Evolutionary conservation across 257 asterid species (phyloP).

Genomic region (Nicotiana noctiflora): DNA sequence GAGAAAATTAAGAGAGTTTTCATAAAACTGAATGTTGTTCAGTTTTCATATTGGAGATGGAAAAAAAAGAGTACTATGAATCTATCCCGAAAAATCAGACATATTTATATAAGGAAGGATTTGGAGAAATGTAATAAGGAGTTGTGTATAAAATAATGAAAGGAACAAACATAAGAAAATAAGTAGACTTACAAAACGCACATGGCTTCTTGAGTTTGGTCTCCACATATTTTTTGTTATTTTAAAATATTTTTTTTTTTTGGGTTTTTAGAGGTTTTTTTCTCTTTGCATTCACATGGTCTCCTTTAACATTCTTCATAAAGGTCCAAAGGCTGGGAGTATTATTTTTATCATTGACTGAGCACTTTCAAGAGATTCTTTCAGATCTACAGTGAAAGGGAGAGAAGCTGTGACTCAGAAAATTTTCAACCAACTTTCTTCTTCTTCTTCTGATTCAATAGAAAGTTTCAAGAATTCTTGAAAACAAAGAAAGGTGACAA

Average conservation of each 20-base stretch:
- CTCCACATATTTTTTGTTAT: slow-evolving; percentile 2
- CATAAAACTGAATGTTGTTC: neutral
- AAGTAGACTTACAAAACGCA: slow-evolving; percentile 28
- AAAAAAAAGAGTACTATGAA: slow-evolving; percentile 8
- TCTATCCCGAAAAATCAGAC: neutral
- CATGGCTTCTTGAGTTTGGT: slow-evolving; percentile 37
- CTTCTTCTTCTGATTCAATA: neutral
- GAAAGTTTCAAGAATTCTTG: slow-evolving; percentile 9
- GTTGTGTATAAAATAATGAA: slow-evolving; percentile 7
- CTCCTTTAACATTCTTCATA: slow-evolving; percentile 39
- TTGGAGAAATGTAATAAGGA: neutral
- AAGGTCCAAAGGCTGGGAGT: slow-evolving; percentile 33
- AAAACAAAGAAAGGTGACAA: slow-evolving; percentile 10
- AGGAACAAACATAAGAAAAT: slow-evolving; percentile 4
- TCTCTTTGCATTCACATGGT: slow-evolving; percentile 37
- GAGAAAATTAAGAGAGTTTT: neutral
- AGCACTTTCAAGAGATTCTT: slow-evolving; percentile 37
- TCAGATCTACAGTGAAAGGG: slow-evolving; percentile 38
- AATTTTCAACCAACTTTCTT: slow-evolving; percentile 12
- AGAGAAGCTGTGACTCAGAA: neutral
- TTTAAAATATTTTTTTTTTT: neutral
- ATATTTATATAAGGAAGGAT: neutral
- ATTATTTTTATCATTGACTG: slow-evolving; percentile 38
- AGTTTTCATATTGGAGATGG: neutral
- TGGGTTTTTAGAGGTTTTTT: neutral